phyloP scores from a whole-genome alignment of 306 rosid genomes.

The Spatholobus suberectus region DNA sequence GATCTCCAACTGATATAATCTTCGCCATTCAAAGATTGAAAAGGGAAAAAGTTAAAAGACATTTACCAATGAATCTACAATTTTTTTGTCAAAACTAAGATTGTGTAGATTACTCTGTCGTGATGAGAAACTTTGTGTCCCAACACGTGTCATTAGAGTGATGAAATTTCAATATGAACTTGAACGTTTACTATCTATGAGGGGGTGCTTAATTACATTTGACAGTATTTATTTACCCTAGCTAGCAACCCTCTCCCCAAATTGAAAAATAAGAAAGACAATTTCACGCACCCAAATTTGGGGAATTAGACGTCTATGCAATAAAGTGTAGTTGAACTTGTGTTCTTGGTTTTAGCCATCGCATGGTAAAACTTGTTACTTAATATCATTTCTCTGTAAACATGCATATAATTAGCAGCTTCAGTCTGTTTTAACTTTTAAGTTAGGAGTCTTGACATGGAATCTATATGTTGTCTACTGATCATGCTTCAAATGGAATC shows the following conservation, averaged over 20 bases:
- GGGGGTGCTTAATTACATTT: neutral
- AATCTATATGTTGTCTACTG: neutral
- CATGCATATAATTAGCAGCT: slow-evolving; percentile 8
- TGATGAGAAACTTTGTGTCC: neutral
- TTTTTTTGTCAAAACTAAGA: too few species aligned
- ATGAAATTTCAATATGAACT: neutral
- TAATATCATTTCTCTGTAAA: neutral
- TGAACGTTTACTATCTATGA: neutral
- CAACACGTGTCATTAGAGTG: neutral
- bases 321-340: neutral
- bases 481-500: slow-evolving; percentile 13
- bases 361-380: neutral
- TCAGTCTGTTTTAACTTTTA: neutral
- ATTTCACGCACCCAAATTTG: neutral
- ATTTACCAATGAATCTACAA: too few species aligned
- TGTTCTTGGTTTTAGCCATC: neutral
- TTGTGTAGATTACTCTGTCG: too few species aligned
- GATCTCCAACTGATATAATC: too few species aligned
- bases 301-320: neutral
- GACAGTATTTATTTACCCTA: neutral
- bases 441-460: neutral
- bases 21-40: too few species aligned
- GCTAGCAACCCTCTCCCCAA: neutral
- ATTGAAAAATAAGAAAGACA: neutral
- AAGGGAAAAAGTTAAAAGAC: too few species aligned